These are phyloP conservation scores for Arachnomyces sp. DNA, from an alignment of 2,329 filamentous ascomycete genomes.

Conservation along the genomic window DNA sequence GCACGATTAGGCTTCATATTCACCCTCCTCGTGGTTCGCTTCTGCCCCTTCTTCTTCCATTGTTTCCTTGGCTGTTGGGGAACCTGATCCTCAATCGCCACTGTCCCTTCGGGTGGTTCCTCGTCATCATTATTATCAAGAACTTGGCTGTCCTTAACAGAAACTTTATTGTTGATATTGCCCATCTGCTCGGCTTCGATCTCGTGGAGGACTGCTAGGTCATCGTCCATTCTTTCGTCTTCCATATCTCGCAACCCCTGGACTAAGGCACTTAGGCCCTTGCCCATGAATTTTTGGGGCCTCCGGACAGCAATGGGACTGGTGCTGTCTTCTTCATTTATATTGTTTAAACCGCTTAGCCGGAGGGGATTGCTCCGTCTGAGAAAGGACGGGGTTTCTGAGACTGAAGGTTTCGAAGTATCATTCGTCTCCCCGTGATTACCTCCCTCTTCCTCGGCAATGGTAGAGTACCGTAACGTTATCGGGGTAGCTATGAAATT, in stretches of 20 bases:
- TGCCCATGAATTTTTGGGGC: slow-evolving; percentile 29
- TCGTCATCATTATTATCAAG: slow-evolving; percentile 1
- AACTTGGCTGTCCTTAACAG: slow-evolving; percentile 31
- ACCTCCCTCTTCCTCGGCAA: slow-evolving; percentile 24
- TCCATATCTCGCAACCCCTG: slow-evolving; percentile 34
- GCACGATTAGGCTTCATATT: slow-evolving; percentile 34
- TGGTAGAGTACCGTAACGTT: slow-evolving; percentile 34
- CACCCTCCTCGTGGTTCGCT: slow-evolving; percentile 38
- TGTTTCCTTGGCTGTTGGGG: slow-evolving; percentile 10
- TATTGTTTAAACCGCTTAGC: slow-evolving; percentile 13
- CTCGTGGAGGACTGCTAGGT: slow-evolving; percentile 36
- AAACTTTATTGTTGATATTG: slow-evolving; percentile 8
- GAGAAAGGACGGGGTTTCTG: slow-evolving; percentile 33
- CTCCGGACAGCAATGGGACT: slow-evolving; percentile 33
- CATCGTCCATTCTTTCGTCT: slow-evolving; percentile 34
- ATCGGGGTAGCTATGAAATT: slow-evolving; percentile 40
- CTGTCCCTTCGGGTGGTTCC: slow-evolving; percentile 5
- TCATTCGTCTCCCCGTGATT: slow-evolving; percentile 5
- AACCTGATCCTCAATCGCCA: slow-evolving; percentile 5
- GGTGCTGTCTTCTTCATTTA: slow-evolving; percentile 12
- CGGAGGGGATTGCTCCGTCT: slow-evolving; percentile 29
- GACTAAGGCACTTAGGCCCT: slow-evolving; percentile 31
- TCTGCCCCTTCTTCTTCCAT: slow-evolving; percentile 43
- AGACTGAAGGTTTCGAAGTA: slow-evolving; percentile 15
- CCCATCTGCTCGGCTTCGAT: slow-evolving; percentile 30